A percentile compares a stretch with the other conserved stretches of the same genome.
phyloP scores from a whole-genome alignment of 2,329 filamentous ascomycete genomes.

The Hortaea sp. region DNA sequence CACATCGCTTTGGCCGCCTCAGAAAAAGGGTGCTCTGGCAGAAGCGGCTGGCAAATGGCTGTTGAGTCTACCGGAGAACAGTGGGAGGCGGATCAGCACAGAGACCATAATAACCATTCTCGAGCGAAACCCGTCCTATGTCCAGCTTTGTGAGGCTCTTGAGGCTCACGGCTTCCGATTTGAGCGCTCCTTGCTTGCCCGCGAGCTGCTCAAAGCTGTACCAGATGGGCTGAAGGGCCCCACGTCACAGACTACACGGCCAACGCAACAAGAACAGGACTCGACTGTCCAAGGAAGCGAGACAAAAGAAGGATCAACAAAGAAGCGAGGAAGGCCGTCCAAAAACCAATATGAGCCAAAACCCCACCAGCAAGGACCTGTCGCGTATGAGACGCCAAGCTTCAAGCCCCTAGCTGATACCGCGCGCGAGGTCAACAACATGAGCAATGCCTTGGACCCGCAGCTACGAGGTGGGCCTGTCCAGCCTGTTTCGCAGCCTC shows the following conservation, averaged over 20 bases:
- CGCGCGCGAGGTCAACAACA: conserved; percentile 15
- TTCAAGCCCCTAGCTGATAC: conserved; percentile 17
- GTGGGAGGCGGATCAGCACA: conserved; percentile 26
- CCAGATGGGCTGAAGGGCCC: conserved; percentile 20
- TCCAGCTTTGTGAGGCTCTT: conserved; percentile 44
- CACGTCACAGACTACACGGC: background rate
- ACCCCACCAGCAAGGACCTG: conserved; percentile 5
- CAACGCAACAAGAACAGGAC: conserved; percentile 1
- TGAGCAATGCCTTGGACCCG: conserved; percentile 2
- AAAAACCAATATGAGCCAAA: conserved; percentile 6
- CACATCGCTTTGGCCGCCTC: conserved; percentile 41
- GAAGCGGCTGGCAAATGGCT: conserved; percentile 41
- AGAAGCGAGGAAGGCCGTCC: conserved; percentile 9
- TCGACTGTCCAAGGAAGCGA: conserved; percentile 9
- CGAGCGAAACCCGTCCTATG: conserved; percentile 45
- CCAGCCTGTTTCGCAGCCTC: conserved; percentile 1
- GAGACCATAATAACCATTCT: conserved; percentile 38
- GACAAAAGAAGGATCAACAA: conserved; percentile 6
- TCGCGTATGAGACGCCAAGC: conserved; percentile 16
- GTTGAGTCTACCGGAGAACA: conserved; percentile 33
- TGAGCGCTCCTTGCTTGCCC: conserved; percentile 44
- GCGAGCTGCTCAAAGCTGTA: conserved; percentile 37
- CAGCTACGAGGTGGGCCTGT: conserved; percentile 4
- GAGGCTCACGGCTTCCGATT: conserved; percentile 41
- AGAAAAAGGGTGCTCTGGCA: conserved; percentile 42